Base-by-base conservation (phyloP, 805 yeast species). In the Priceomyces fermenticarens region DNA sequence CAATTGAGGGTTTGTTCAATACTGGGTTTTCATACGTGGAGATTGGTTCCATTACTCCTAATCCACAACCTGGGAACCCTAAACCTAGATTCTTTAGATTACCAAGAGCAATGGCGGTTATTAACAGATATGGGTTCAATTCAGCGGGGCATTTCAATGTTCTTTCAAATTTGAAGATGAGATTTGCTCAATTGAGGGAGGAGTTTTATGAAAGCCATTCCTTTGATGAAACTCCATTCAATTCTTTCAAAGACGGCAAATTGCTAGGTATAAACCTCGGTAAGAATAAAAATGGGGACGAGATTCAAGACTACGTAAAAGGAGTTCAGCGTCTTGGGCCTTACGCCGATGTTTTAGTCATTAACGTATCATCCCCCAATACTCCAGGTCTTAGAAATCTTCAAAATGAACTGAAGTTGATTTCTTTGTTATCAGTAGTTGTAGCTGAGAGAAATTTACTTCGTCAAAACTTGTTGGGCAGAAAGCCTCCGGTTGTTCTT, bases 11-110 rank as follows among this genome's bases (percentile, higher is more conserved):
- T 0, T 71, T 91, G 44, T 82, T 83, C 51, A 73, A 81, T 47
- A 58, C 77, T 41, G 98, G 98, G 2, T 90, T 90, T 54, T 80
- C 91, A 11, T 88, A 88, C 60, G 93, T 88, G 48, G 98, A 91
- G 63, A 77, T 91, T 44, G 98, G 98, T 2, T 86, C 96, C 2
- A 81, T 91, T 36, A 91, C 98, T 5, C 98, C 98, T 3, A 67
- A 75, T 49, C 87, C 97, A 0, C 98, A 91, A 65, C 88, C 91
- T 7, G 98, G 98, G 28, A 91, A 91, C 64, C 96, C 97, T n/a
- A 60, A 67, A 52, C 98, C 98, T 15, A 75, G 98, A 44, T 87
- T 91, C 54, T 91, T 90, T 70, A 78, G 98, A 53, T 72, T 91
- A 43, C 80, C 85, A 4, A 71, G 78, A 48, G 97, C 91, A 60